Evolutionary conservation across 2,329 filamentous ascomycete species (phyloP).

Genomic region (Rasamsonia emersonii): DNA sequence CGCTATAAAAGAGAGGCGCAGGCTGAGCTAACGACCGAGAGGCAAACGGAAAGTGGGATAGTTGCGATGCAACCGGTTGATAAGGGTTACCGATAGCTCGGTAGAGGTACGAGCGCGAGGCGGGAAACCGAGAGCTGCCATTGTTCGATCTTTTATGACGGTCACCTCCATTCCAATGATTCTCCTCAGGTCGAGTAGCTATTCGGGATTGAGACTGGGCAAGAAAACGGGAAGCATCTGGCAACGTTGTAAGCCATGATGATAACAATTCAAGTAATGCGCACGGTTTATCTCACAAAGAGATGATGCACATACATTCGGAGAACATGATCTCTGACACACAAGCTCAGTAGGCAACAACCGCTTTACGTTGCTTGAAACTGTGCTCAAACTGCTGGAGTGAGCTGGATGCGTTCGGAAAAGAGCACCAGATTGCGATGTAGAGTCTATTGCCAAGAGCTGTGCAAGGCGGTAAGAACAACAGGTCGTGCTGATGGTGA

Average conservation of each 20-base stretch:
- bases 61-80: constrained; percentile 60
- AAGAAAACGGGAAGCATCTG: constrained; percentile 94
- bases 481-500: too few species aligned
- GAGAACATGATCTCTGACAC: constrained; percentile 73
- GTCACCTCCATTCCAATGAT: constrained; percentile 40
- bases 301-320: constrained; percentile 64
- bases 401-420: too few species aligned
- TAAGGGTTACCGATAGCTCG: constrained; percentile 66
- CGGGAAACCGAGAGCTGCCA: constrained; percentile 38
- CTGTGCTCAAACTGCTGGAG: too few species aligned
- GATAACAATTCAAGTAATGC: too few species aligned
- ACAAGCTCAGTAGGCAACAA: too few species aligned
- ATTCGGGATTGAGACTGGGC: constrained; percentile 92
- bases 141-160: constrained; percentile 38
- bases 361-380: neutral
- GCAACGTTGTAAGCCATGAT: neutral
- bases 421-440: too few species aligned
- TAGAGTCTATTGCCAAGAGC: too few species aligned
- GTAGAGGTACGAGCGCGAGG: constrained; percentile 43
- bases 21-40: constrained; percentile 68
- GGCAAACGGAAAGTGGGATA: constrained; percentile 69
- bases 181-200: constrained; percentile 57
- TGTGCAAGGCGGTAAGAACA: too few species aligned
- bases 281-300: too few species aligned
- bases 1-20: constrained; percentile 90